Evolutionary conservation across 768 basidiomycete genomes (phyloP).

Genomic region (Cyclocybe cylindracea): DNA sequence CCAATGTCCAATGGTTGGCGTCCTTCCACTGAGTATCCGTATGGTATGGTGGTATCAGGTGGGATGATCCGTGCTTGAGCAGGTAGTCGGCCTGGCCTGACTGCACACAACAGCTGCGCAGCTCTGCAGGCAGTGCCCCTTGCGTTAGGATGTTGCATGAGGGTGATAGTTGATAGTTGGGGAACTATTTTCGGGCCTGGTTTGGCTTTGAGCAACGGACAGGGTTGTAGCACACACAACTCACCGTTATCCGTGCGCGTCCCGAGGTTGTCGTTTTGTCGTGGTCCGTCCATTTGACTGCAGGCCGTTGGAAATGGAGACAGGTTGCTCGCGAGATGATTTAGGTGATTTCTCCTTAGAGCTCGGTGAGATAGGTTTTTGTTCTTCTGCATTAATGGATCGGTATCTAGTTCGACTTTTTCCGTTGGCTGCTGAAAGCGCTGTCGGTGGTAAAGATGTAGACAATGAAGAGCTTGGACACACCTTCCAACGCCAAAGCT

Average conservation of each 20-base stretch:
- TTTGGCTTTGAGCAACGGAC: background rate
- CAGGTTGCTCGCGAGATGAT: slow-evolving; percentile 14
- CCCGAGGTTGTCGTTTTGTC: slow-evolving; percentile 7
- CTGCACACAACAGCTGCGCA: slow-evolving; percentile 3
- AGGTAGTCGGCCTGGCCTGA: slow-evolving; percentile 13
- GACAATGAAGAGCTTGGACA: slow-evolving; percentile 8
- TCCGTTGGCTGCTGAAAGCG: background rate
- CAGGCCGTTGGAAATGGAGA: slow-evolving; percentile 12
- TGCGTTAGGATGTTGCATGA: background rate
- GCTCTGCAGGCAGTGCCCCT: background rate
- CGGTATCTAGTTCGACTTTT: slow-evolving; percentile 11
- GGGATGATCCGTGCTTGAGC: background rate
- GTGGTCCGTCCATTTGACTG: slow-evolving; percentile 5
- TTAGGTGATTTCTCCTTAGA: slow-evolving; percentile 16
- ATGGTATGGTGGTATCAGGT: background rate
- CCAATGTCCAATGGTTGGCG: background rate
- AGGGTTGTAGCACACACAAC: background rate
- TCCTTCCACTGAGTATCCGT: slow-evolving; percentile 8
- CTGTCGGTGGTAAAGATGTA: background rate
- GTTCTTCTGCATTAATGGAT: slow-evolving; percentile 22
- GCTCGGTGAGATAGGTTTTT: slow-evolving; percentile 19
- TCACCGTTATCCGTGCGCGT: slow-evolving; percentile 13
- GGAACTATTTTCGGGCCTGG: background rate
- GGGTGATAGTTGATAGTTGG: background rate
- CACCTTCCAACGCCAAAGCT: slow-evolving; percentile 66